A percentile compares a stretch with the other conserved stretches of the same genome.
These are phyloP conservation scores for Neoconidiobolus thromboides DNA, from an alignment of 371 early-diverging fungal species.

Conservation along the genomic window DNA sequence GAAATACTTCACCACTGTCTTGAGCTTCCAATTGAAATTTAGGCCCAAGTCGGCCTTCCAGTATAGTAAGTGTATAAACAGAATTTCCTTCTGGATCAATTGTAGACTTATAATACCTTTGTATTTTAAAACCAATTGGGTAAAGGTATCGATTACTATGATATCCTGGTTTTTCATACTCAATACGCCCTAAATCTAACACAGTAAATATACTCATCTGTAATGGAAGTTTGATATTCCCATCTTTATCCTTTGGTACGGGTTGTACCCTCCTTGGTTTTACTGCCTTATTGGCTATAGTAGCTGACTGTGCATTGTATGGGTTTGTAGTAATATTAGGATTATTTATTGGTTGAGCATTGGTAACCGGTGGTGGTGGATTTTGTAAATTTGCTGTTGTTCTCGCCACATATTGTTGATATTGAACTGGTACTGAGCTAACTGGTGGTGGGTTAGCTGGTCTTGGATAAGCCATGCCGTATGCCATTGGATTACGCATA, in stretches of 20 bases:
- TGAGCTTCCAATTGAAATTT: not conserved
- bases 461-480: no score
- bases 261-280: not conserved
- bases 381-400: no score
- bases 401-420: no score
- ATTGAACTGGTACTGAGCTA: no score
- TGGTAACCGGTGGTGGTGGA: no score
- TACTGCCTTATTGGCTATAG: no score
- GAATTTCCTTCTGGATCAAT: not conserved
- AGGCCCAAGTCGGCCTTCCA: not conserved
- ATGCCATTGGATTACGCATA: no score
- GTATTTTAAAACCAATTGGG: constrained; percentile 65
- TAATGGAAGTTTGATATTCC: constrained; percentile 56
- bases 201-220: constrained; percentile 68
- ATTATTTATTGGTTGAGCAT: no score
- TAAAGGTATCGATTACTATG: constrained; percentile 85
- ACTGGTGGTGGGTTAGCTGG: no score
- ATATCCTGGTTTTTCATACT: constrained; percentile 58
- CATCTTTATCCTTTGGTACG: constrained; percentile 26
- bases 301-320: no score
- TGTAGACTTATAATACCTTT: constrained; percentile 18
- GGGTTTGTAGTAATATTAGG: no score
- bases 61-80: not conserved
- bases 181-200: constrained; percentile 47
- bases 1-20: not conserved